These are phyloP conservation scores for Aspergillus ellipticus DNA, from an alignment of 495 filamentous ascomycete genomes.

Conservation along the genomic window DNA sequence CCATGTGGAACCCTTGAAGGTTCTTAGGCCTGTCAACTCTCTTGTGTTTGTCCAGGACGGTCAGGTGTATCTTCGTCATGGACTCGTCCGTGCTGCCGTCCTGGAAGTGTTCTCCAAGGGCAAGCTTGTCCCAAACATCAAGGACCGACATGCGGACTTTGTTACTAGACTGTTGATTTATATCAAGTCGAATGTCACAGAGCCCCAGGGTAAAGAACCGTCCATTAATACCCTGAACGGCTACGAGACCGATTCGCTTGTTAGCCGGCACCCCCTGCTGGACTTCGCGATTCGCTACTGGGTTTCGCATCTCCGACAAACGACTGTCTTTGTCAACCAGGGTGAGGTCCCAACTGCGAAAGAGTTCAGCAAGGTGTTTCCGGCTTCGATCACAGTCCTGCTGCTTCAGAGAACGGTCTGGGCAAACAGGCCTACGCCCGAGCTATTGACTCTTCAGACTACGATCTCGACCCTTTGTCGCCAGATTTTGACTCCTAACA, in stretches of 20 bases:
- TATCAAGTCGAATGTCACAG: slow-evolving; percentile 27
- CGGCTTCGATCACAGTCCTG: slow-evolving; percentile 24
- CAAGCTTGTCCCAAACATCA: slow-evolving; percentile 31
- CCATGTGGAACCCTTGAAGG: slow-evolving; percentile 20
- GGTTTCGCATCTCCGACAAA: slow-evolving; percentile 29
- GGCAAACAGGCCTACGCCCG: slow-evolving; percentile 27
- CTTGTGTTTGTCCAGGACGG: slow-evolving; percentile 33
- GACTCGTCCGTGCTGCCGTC: slow-evolving; percentile 29
- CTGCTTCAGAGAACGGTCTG: slow-evolving; percentile 31
- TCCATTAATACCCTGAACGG: slow-evolving; percentile 29
- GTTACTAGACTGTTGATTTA: slow-evolving; percentile 33
- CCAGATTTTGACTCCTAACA: slow-evolving; percentile 25
- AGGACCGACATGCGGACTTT: slow-evolving; percentile 36
- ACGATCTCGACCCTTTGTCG: slow-evolving; percentile 27
- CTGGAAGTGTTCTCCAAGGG: slow-evolving; percentile 33
- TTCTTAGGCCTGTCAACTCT: slow-evolving; percentile 26
- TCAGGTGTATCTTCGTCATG: slow-evolving; percentile 35
- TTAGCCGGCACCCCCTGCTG: slow-evolving; percentile 28
- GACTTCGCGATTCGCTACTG: slow-evolving; percentile 39
- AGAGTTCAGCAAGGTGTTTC: slow-evolving; percentile 34
- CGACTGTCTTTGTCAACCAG: slow-evolving; percentile 23
- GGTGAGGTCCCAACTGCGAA: slow-evolving; percentile 28
- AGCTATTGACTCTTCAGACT: slow-evolving; percentile 27
- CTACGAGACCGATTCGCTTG: slow-evolving; percentile 23
- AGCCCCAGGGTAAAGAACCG: slow-evolving; percentile 24